phyloP scores from a whole-genome alignment of 768 basidiomycete genomes.

The Xanthoconium purpureum region DNA sequence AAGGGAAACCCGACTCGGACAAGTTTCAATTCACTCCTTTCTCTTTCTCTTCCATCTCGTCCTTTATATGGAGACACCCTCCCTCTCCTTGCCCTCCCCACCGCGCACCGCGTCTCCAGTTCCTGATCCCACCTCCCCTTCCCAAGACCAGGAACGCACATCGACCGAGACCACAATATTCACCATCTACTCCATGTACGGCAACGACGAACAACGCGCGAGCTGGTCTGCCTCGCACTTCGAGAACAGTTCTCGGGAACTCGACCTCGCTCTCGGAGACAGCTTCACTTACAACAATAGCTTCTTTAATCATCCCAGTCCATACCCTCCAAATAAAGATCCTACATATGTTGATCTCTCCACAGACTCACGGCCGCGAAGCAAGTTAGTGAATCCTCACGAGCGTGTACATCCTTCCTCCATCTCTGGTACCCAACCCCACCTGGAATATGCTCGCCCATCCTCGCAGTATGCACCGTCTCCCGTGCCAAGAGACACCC shows the following conservation, averaged over 20 bases:
- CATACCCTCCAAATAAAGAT: conserved; percentile 21
- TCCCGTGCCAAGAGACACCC: conserved; percentile 11
- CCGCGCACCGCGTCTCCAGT: conserved; percentile 31
- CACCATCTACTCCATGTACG: conserved; percentile 87
- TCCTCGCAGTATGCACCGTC: conserved; percentile 19
- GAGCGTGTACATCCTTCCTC: conserved; percentile 22
- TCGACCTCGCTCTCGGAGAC: conserved; percentile 34
- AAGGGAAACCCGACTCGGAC: no score
- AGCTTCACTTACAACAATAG: conserved; percentile 31
- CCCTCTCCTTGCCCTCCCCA: conserved; percentile 34
- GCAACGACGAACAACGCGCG: conserved; percentile 48
- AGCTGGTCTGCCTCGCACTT: conserved; percentile 47
- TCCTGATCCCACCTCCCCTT: not conserved
- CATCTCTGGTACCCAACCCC: conserved; percentile 27
- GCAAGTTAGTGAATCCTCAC: conserved; percentile 21
- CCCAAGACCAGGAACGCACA: conserved; percentile 42
- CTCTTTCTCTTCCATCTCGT: conserved; percentile 1
- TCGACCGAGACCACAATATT: conserved; percentile 76
- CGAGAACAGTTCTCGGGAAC: conserved; percentile 38
- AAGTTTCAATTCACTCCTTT: not conserved
- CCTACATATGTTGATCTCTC: conserved; percentile 31
- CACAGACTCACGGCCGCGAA: conserved; percentile 21
- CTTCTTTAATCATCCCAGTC: conserved; percentile 29
- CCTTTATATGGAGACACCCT: conserved; percentile 40
- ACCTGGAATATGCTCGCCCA: conserved; percentile 15